Base-by-base conservation (phyloP, 495 filamentous ascomycete species). In the Cercophora sp. region DNA sequence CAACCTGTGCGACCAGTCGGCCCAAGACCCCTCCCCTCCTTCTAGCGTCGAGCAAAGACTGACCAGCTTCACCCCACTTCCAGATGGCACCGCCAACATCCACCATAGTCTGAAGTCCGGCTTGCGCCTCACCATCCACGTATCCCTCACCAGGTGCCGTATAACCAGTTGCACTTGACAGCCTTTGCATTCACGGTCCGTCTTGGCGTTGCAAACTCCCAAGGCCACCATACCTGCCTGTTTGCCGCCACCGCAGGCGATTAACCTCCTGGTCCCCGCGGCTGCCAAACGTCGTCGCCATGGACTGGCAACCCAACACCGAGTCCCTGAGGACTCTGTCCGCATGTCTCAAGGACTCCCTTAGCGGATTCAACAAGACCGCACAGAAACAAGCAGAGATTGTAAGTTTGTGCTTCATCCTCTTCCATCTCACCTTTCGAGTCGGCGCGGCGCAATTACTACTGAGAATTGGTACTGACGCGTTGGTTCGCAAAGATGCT, bases 291-390 rank as follows among this genome's bases (percentile, higher is more conserved):
- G 10, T 31, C 48, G 48, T 48, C 51, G 59, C 66, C 62, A 96
- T 96, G 90, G 83, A 83, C 65, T 99, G 93, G 93, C 89, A 96
- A 75, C 94, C 93, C 26, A 80, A 88, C 67, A 79, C 85, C 55
- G 88, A 88, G 75, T 87, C 86, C 65, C 78, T 97, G 77, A 79
- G 79, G 76, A 89, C 95, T 76, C 81, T 99, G 35, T 86, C 89
- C 58, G 82, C 82, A 64, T 97, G 85, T 71, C 82, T 99, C 61
- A 85, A 81, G 71, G 90, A 96, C 73, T 96, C 94, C 42, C 78
- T 99, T 62, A 92, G 89, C 69, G 82, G 85, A 50, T 84, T 86
- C 70, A 79, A 96, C 70, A 77, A 79, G 57, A 74, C 66, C 53
- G 82, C 84, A 27, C 91, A 94, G 67, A 96, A 89, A 70, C 84